Evolutionary conservation across 2,329 filamentous ascomycete species (phyloP).

Genomic region (Diplodia scrobiculata): DNA sequence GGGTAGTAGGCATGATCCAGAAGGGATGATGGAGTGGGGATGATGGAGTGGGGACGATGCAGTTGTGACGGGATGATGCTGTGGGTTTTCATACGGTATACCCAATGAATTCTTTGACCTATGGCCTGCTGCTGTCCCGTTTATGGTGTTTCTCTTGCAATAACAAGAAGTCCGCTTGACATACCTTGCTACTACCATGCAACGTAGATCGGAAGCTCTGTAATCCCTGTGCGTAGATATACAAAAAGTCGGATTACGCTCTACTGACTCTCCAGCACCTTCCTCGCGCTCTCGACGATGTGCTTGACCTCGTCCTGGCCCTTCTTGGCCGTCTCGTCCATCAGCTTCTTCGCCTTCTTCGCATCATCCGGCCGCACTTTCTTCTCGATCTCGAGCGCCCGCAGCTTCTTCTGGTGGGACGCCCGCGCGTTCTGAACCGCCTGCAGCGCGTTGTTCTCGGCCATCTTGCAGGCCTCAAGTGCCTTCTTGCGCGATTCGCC

Average conservation of each 20-base stretch:
- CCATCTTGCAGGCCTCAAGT: conserved; percentile 46
- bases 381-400: conserved; percentile 49
- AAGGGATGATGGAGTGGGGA: not conserved
- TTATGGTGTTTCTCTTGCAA: not conserved
- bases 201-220: not conserved
- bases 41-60: not conserved
- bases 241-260: not conserved
- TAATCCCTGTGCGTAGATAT: not conserved
- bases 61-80: too few species aligned
- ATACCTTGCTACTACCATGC: not conserved
- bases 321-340: conserved; percentile 57
- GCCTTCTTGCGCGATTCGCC: conserved; percentile 55
- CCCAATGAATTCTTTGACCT: not conserved
- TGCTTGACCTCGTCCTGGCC: conserved; percentile 53
- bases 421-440: conserved; percentile 49
- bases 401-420: conserved; percentile 54
- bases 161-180: not conserved
- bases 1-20: not conserved
- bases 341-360: conserved; percentile 52
- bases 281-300: conserved; percentile 53
- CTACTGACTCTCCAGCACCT: conserved; percentile 46
- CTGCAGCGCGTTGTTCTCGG: conserved; percentile 48
- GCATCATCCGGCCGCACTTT: conserved; percentile 53
- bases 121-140: not conserved
- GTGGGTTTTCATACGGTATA: not conserved